These are phyloP conservation scores for Umbelopsis ramanniana DNA, from an alignment of 192 early-diverging fungal species.

Conservation along the genomic window DNA sequence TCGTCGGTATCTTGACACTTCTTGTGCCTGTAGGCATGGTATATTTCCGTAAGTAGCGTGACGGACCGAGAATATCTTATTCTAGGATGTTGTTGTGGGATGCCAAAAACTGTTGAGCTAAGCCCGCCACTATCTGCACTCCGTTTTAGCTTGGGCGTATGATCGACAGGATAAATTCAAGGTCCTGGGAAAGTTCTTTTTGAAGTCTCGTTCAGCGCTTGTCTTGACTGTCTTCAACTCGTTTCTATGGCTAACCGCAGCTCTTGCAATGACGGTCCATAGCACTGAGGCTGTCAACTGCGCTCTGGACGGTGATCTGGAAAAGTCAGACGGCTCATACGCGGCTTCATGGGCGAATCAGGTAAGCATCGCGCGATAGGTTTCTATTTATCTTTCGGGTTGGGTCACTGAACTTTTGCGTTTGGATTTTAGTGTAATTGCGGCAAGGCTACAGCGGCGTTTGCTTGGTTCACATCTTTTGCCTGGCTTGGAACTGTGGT, in stretches of 20 bases:
- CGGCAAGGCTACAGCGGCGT: conserved; percentile 23
- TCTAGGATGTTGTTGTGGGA: not conserved
- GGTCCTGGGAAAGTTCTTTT: conserved; percentile 37
- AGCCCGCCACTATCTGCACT: not conserved
- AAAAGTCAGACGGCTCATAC: conserved; percentile 23
- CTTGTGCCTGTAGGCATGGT: conserved; percentile 28
- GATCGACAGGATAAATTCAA: conserved; percentile 40
- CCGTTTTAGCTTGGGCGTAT: conserved; percentile 34
- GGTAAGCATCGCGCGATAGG: conserved; percentile 24
- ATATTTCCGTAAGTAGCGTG: conserved; percentile 30
- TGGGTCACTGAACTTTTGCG: not conserved
- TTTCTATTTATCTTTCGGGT: not conserved
- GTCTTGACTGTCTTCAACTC: conserved; percentile 34
- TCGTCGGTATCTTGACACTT: conserved; percentile 31
- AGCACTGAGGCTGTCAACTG: conserved; percentile 25
- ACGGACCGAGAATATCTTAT: not conserved
- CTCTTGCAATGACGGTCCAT: conserved; percentile 37
- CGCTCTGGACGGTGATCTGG: conserved; percentile 15
- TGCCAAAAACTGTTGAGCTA: no score
- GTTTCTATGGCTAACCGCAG: conserved; percentile 32
- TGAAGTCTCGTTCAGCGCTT: conserved; percentile 35
- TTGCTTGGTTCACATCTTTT: conserved; percentile 37
- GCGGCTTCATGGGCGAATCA: conserved; percentile 34
- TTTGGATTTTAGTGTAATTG: conserved; percentile 30
- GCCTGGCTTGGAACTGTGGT: conserved; percentile 30